These are phyloP conservation scores for Gillenia trifoliata DNA, from an alignment of 306 rosid genomes.

Conservation along the genomic window DNA sequence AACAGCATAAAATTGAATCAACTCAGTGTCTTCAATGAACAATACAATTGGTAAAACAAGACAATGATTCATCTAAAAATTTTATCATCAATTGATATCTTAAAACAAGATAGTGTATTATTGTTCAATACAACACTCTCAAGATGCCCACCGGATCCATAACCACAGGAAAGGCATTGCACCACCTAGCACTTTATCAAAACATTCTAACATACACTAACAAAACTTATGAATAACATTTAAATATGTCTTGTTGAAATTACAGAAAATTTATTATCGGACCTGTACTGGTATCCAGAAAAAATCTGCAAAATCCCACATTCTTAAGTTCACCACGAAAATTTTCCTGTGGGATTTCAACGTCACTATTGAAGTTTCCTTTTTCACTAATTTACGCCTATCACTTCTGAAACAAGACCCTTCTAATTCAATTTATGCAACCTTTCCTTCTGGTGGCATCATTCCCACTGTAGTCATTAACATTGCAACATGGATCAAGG, in stretches of 20 bases:
- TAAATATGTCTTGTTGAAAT: not conserved
- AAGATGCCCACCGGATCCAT: not conserved
- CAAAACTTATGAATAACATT: not conserved
- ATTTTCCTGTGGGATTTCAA: not conserved
- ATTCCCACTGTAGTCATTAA: not conserved
- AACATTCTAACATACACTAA: not conserved
- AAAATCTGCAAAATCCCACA: not conserved
- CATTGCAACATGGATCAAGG: not conserved
- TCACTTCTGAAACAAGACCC: not conserved
- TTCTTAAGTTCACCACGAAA: not conserved
- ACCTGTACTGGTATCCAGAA: not conserved
- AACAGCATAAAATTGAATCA: not conserved
- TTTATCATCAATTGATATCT: not conserved
- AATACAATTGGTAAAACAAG: not conserved
- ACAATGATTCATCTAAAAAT: not conserved
- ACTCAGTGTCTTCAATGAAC: not conserved
- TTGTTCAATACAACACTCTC: not conserved
- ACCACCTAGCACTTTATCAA: not conserved
- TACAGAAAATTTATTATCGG: not conserved
- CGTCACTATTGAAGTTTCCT: not conserved
- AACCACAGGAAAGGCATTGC: not conserved
- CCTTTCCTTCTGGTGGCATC: not conserved
- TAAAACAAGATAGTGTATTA: not conserved
- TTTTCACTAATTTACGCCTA: not conserved
- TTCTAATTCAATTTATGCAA: not conserved